These are phyloP conservation scores for Kregervanrija fluxuum DNA, from an alignment of 805 yeast species.

Conservation along the genomic window DNA sequence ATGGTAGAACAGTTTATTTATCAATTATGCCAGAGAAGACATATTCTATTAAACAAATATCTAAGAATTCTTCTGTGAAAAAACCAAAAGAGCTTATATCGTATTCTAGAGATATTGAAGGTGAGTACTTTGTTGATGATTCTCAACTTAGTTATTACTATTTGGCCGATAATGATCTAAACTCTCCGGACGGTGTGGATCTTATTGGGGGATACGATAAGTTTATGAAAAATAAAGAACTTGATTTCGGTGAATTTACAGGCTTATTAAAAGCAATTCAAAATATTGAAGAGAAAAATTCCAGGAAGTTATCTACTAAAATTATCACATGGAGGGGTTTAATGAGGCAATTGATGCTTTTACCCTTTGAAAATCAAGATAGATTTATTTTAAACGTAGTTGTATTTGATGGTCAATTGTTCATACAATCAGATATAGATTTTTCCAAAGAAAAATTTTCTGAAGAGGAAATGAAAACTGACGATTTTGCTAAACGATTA, in stretches of 20 bases:
- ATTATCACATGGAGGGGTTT: constrained; percentile 82
- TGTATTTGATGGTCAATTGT: constrained; percentile 69
- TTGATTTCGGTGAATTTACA: constrained; percentile 46
- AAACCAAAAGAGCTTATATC: constrained; percentile 81
- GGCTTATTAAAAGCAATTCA: constrained; percentile 51
- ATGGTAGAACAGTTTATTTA: too few species aligned
- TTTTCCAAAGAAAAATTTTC: constrained; percentile 26
- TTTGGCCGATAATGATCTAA: constrained; percentile 66
- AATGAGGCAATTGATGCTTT: constrained; percentile 62
- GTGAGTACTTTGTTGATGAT: constrained; percentile 42
- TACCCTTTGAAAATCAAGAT: constrained; percentile 55
- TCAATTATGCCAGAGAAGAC: constrained; percentile 13
- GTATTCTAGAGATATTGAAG: constrained; percentile 53
- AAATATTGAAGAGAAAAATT: constrained; percentile 43
- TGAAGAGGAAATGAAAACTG: constrained; percentile 22
- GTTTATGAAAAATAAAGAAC: constrained; percentile 50
- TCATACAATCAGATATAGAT: constrained; percentile 40
- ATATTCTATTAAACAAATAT: constrained; percentile 17
- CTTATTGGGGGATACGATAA: constrained; percentile 56
- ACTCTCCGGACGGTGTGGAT: constrained; percentile 45
- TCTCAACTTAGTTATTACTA: constrained; percentile 65
- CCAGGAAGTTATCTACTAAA: constrained; percentile 47
- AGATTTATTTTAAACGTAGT: constrained; percentile 55
- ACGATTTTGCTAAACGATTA: constrained; percentile 31
- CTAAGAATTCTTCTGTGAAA: constrained; percentile 61